Base-by-base conservation (phyloP, 2,329 filamentous ascomycete species). In the Pestalotiopsis fici region DNA sequence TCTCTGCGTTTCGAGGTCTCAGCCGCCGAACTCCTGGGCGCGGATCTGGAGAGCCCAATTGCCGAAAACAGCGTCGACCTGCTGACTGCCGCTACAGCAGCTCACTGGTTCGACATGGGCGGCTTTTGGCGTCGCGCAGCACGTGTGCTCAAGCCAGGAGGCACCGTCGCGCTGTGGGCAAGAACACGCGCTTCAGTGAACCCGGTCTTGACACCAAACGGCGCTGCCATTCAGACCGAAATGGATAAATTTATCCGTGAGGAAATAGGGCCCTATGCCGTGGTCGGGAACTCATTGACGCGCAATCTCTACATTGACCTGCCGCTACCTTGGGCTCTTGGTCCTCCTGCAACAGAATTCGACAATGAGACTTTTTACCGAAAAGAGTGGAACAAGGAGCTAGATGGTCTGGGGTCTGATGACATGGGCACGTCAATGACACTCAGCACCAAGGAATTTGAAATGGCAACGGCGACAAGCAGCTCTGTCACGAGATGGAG, bases 61-160 rank as follows among this genome's bases (percentile, higher is more conserved):
- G 69, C 68, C 2, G 78, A 77, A 55, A 68, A 69, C 55, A 77
- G 75, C 64, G 80, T 87, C 9, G 86, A 87, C 71, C 74, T 88
- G n/a, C 78, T 87, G 69, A 83, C 80, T 0, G 81, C 82, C 9
- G 83, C 83, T 0, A 85, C 80, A 3, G 82, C 85, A 0, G 85
- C 85, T 0, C 87, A 89, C 74, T 89, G 87, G 87, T 88, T 89
- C 76, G 80, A 89, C 70, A 82, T 88, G 80, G 69, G 77, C 0
- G 65, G 66, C 0, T 88, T 89, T 76, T 89, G 85, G 81, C 60
- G 69, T 2, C 75, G 77, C 0, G 86, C 85, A 0, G 83, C 82
- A 0, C 76, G 76, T 13, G 75, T 84, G 1, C 75, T 89, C 6
- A 83, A 80, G 68, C 84, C 85, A 0, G 83, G 83, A n/a, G 87